Percentiles rank a stretch among this genome's conserved stretches.
Evolutionary conservation across 352 stramenopile genomes (phyloP).

Genomic region (Phytophthora rubi): DNA sequence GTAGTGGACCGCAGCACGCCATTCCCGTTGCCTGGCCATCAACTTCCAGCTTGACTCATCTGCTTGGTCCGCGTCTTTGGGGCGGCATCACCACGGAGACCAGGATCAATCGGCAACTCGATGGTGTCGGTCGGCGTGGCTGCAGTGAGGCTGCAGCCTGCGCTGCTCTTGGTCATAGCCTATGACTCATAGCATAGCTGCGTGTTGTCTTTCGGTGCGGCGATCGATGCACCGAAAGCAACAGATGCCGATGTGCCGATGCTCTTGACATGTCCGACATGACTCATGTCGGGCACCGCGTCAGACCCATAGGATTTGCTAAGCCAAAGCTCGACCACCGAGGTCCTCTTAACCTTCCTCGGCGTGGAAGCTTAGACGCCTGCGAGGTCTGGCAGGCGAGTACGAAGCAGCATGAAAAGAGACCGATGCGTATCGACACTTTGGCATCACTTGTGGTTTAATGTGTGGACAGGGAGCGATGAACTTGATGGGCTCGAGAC

Average conservation of each 20-base stretch:
- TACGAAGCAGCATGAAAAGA: neutral
- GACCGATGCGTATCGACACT: constrained; percentile 17
- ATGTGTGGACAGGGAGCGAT: constrained; percentile 22
- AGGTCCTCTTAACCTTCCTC: neutral
- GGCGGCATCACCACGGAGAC: neutral
- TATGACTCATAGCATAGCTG: no score
- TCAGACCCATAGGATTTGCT: constrained; percentile 3
- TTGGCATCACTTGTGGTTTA: constrained; percentile 25
- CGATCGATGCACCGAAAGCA: constrained; percentile 21
- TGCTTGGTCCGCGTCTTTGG: constrained; percentile 3
- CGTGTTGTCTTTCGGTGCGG: constrained; percentile 7
- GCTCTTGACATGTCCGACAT: neutral
- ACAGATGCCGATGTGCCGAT: neutral
- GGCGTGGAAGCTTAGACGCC: neutral
- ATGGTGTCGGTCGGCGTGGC: neutral
- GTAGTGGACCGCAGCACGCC: neutral
- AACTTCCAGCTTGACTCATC: neutral
- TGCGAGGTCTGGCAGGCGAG: neutral
- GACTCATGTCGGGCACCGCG: neutral
- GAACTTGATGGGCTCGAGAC: constrained; percentile 9
- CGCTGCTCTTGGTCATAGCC: neutral
- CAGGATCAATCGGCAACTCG: neutral
- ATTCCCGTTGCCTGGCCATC: neutral
- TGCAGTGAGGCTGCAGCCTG: no score
- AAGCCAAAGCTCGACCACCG: constrained; percentile 3